Evolutionary conservation across 108 stramenopile species (phyloP).

Genomic region (Stephanodiscus triporus): DNA sequence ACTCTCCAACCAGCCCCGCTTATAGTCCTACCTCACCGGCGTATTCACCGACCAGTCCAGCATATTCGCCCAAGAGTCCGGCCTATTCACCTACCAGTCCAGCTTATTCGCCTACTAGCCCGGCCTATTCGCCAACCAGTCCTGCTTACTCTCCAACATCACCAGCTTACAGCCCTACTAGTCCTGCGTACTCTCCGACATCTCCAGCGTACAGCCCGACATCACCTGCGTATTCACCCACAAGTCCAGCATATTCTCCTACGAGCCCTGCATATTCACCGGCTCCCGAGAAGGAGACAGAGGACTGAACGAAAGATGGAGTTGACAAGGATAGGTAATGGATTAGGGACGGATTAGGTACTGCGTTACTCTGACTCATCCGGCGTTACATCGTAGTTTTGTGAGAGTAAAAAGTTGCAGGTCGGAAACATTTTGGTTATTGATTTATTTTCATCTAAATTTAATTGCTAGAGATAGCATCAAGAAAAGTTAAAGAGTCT

Average conservation of each 20-base stretch:
- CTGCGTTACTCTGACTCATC: background rate
- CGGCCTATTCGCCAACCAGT: conserved; percentile 79
- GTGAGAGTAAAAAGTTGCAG: background rate
- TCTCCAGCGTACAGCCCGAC: conserved; percentile 75
- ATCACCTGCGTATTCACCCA: conserved; percentile 78
- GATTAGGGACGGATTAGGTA: background rate
- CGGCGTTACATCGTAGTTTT: background rate
- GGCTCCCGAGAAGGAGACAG: conserved; percentile 12
- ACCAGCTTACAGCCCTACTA: conserved; percentile 79
- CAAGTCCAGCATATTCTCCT: conserved; percentile 76
- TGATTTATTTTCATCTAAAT: background rate
- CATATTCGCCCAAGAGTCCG: conserved; percentile 69
- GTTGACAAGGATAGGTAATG: background rate
- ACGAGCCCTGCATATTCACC: conserved; percentile 62
- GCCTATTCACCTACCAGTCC: conserved; percentile 59
- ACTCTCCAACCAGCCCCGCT: conserved; percentile 69
- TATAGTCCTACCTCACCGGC: conserved; percentile 57
- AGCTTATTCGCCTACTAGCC: conserved; percentile 15
- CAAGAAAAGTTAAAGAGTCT: no score
- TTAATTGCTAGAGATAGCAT: background rate
- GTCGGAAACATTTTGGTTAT: background rate
- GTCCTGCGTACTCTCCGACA: conserved; percentile 85
- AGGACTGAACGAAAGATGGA: background rate
- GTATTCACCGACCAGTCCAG: conserved; percentile 82
- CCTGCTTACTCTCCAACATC: conserved; percentile 90